Percentiles rank a stretch among this genome's conserved stretches.
Conservation (phyloP, 345 rosid genomes). For the Arabidopsis suecica region DNA sequence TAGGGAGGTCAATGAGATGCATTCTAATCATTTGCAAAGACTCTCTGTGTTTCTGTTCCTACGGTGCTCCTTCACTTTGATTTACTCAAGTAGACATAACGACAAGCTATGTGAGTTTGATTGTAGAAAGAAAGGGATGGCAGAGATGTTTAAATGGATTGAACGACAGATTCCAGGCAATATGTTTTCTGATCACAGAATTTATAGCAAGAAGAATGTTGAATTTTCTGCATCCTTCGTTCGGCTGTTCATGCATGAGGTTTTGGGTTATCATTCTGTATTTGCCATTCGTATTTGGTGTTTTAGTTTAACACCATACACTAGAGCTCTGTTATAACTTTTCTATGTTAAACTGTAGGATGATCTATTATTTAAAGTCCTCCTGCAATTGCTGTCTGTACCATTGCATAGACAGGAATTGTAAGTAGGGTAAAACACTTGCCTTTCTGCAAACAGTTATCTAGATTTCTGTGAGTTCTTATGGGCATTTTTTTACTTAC, state of each 20-base stretch:
- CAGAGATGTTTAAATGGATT: conserved; percentile 71
- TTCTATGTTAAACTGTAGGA: conserved; percentile 57
- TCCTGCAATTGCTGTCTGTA: conserved; percentile 61
- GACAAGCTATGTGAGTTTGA: conserved; percentile 46
- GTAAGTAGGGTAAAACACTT: conserved; percentile 51
- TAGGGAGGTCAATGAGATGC: conserved; percentile 41
- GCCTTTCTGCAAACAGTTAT: conserved; percentile 18
- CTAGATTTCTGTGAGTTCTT: conserved; percentile 12
- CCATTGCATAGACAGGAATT: conserved; percentile 49
- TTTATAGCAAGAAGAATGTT: conserved; percentile 51
- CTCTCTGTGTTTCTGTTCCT: conserved; percentile 69
- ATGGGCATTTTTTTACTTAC: conserved; percentile 26
- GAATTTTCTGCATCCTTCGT: conserved; percentile 68
- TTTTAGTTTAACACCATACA: conserved; percentile 18
- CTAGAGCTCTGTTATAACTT: conserved; percentile 5
- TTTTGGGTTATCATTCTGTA: conserved; percentile 41
- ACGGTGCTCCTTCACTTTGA: conserved; percentile 66
- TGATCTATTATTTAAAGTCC: conserved; percentile 81
- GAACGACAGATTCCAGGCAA: conserved; percentile 50
- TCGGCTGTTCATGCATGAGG: conserved; percentile 77
- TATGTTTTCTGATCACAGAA: conserved; percentile 42
- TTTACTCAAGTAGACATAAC: conserved; percentile 50
- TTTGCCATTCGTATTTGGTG: background rate
- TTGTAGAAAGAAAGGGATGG: conserved; percentile 54
- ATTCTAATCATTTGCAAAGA: conserved; percentile 65